A percentile compares a stretch with the other conserved stretches of the same genome.
phyloP scores from a whole-genome alignment of 2,329 filamentous ascomycete species.

The Aspergillus puulaauensis region DNA sequence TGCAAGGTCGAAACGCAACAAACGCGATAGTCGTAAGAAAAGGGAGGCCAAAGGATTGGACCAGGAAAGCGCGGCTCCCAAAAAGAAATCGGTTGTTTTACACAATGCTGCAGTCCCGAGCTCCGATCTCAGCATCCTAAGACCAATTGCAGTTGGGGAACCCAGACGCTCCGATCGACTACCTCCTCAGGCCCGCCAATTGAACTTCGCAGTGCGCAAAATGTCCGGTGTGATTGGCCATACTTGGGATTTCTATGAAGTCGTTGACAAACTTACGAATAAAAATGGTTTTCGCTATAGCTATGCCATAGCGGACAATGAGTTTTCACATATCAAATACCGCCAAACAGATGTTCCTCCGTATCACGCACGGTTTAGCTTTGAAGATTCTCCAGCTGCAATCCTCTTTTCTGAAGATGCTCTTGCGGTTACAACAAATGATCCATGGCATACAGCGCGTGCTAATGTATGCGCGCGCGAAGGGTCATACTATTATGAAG shows the following conservation, averaged over 20 bases:
- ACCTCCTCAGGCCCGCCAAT: slow-evolving; percentile 40
- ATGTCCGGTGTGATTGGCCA: slow-evolving; percentile 34
- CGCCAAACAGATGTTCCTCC: slow-evolving; percentile 84
- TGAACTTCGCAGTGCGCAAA: slow-evolving; percentile 38
- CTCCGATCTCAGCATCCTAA: slow-evolving; percentile 39
- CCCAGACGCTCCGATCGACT: slow-evolving; percentile 37
- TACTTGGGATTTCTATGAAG: slow-evolving; percentile 44
- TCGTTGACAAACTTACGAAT: slow-evolving; percentile 57
- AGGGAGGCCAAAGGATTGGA: slow-evolving; percentile 44
- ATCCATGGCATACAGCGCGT: slow-evolving; percentile 87
- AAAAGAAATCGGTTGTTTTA: slow-evolving; percentile 32
- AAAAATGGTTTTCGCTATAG: slow-evolving; percentile 80
- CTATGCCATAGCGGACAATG: slow-evolving; percentile 84
- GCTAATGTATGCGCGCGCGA: slow-evolving; percentile 89
- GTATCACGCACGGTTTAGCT: slow-evolving; percentile 80
- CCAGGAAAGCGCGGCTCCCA: slow-evolving; percentile 34
- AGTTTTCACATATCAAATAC: slow-evolving; percentile 87
- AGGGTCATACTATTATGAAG: slow-evolving; percentile 92
- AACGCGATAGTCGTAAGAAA: slow-evolving; percentile 46
- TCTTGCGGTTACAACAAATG: slow-evolving; percentile 79
- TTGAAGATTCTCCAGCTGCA: slow-evolving; percentile 84
- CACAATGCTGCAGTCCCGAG: slow-evolving; percentile 36
- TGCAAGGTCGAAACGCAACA: slow-evolving; percentile 39
- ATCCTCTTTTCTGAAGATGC: slow-evolving; percentile 79
- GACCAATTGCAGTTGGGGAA: slow-evolving; percentile 41